A percentile compares a stretch with the other conserved stretches of the same genome.
phyloP scores from a whole-genome alignment of 495 filamentous ascomycete genomes.

The Ascobolus immersus region DNA sequence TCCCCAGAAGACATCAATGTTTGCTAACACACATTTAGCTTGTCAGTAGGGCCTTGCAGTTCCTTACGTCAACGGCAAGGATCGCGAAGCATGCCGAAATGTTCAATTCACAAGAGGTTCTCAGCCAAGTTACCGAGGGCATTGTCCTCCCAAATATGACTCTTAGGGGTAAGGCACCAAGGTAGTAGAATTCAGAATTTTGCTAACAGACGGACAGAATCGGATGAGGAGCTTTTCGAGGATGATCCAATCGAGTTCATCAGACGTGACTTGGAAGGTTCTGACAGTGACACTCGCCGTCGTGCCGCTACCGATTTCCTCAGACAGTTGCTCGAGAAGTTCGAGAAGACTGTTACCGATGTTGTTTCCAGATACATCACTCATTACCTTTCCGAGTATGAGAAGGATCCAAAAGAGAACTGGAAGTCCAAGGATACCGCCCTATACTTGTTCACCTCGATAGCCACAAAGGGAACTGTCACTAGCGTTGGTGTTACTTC shows the following conservation, averaged over 20 bases:
- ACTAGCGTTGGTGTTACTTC: conserved; percentile 63
- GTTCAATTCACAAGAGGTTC: conserved; percentile 54
- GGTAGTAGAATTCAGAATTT: not conserved
- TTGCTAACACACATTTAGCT: conserved; percentile 18
- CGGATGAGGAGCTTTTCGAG: conserved; percentile 86
- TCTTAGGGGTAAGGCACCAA: conserved; percentile 25
- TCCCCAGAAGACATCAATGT: not conserved
- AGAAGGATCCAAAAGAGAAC: conserved; percentile 38
- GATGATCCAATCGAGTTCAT: conserved; percentile 99
- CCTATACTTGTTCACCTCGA: conserved; percentile 77
- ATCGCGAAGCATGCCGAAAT: conserved; percentile 48
- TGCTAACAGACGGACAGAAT: conserved; percentile 24
- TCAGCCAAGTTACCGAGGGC: conserved; percentile 72
- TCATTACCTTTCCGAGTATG: conserved; percentile 45
- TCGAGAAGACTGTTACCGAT: conserved; percentile 55
- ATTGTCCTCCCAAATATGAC: conserved; percentile 82
- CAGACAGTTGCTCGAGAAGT: conserved; percentile 60
- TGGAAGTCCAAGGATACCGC: conserved; percentile 98
- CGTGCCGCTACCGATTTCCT: conserved; percentile 86
- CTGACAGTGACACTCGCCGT: conserved; percentile 76
- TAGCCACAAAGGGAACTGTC: conserved; percentile 76
- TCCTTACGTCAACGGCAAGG: conserved; percentile 67
- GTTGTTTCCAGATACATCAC: conserved; percentile 62
- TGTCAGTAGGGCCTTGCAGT: conserved; percentile 82
- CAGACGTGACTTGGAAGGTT: conserved; percentile 80